Conservation (phyloP, 2,329 filamentous ascomycete genomes). For the Chaetomiaceae sp. region DNA sequence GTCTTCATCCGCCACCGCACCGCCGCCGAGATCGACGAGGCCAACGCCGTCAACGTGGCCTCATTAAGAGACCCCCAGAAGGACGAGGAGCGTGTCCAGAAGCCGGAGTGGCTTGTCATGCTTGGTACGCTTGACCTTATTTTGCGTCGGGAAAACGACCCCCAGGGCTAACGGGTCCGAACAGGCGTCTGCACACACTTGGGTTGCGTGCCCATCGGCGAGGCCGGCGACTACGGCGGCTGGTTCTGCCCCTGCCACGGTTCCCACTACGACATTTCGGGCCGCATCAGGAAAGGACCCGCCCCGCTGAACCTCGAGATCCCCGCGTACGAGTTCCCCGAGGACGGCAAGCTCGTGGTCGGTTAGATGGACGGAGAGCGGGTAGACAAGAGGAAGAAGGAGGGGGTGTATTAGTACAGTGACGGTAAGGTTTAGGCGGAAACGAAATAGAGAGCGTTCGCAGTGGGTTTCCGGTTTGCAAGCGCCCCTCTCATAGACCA, state of each 20-base stretch:
- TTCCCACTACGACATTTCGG: slow-evolving; percentile 99
- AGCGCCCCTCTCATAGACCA: slow-evolving; percentile 15
- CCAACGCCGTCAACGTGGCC: slow-evolving; percentile 79
- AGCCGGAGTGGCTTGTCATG: slow-evolving; percentile 99
- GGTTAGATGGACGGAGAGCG: slow-evolving; percentile 55
- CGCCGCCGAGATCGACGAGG: slow-evolving; percentile 84
- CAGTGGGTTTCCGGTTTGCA: slow-evolving; percentile 12
- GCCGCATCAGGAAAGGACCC: slow-evolving; percentile 94
- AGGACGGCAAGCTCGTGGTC: slow-evolving; percentile 83
- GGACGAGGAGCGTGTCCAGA: slow-evolving; percentile 91
- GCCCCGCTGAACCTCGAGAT: slow-evolving; percentile 97
- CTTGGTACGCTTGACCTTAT: slow-evolving; percentile 57
- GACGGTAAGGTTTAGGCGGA: slow-evolving; percentile 11
- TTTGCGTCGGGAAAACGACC: not conserved
- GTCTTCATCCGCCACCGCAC: slow-evolving; percentile 99
- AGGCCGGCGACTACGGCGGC: slow-evolving; percentile 94
- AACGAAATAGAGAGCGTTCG: slow-evolving; percentile 12
- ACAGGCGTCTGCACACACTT: slow-evolving; percentile 96
- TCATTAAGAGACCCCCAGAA: slow-evolving; percentile 83
- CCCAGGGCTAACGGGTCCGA: slow-evolving; percentile 19
- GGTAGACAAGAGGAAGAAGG: slow-evolving; percentile 3
- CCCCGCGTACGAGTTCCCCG: slow-evolving; percentile 84
- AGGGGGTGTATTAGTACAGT: slow-evolving; percentile 14
- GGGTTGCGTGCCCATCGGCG: slow-evolving; percentile 97
- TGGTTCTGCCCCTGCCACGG: slow-evolving; percentile 99